Evolutionary conservation across 257 asterid species (phyloP), one percentile per base, ranked within the genome.

Genomic region (Primulina tabacum): DNA sequence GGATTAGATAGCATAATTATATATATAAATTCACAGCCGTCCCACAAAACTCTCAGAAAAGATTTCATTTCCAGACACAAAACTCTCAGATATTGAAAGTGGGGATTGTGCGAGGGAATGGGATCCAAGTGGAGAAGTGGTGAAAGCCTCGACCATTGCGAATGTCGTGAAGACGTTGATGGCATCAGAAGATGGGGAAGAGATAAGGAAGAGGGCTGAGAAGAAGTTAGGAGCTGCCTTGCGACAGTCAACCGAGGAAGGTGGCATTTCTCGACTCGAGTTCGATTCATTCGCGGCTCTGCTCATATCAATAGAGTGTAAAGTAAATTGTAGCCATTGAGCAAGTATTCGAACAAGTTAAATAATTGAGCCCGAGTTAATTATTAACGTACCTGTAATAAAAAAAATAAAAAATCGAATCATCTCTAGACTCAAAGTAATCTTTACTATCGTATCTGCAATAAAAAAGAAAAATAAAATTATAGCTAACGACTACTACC

Each of bases 91-190:
- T 78, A 29, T 18, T 78, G 76, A 63, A 20, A 30, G 58, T 71
- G 30, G 88, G 88, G 8, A 8, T 84, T 1, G 62, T 16, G 85
- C 73, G 34, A 79, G 70, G 72, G 86, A 70, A 17, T 84, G 89
- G 89, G 32, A 14, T 28, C 37, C 50, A 59, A 72, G 80, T 68
- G 24, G 5, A 32, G 82, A 84, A 43, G 12, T 70, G 6, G 81
- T 80, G 70, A 67, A 14, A 10, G 69, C 87, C 3, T 64, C 75
- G n/a, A 66, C 34, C 2, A 60, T 82, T 30, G 73, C 47, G 60
- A 40, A 37, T 47, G 74, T 16, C 12, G 71, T 80, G 67, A 77
- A 60, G 56, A 79, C 62, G 20, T 60, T 82, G 52, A 74, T 77
- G 77, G 69, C 58, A 0, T 72, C 79, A 1, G 74, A 66, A 60